Percentiles rank a stretch among this genome's conserved stretches.
These are phyloP conservation scores for Epichloe uncinata DNA, from an alignment of 2,329 filamentous ascomycete species.

Conservation along the genomic window DNA sequence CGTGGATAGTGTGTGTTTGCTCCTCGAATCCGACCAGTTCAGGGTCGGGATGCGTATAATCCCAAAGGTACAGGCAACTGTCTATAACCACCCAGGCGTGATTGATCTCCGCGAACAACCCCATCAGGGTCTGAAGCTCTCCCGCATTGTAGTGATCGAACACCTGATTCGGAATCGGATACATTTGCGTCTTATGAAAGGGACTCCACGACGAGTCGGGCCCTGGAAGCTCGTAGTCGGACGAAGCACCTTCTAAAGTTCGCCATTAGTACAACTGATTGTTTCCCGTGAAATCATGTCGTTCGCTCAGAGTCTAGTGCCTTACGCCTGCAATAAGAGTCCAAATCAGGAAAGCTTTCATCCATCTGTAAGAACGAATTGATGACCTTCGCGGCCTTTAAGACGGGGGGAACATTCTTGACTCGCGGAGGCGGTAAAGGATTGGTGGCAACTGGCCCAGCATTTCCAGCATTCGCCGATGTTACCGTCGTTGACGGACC, in stretches of 20 bases:
- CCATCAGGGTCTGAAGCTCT: constrained; percentile 84
- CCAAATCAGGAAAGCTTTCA: constrained; percentile 73
- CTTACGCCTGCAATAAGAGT: constrained; percentile 80
- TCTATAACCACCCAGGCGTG: constrained; percentile 95
- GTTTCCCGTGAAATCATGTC: not conserved
- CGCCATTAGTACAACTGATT: constrained; percentile 12
- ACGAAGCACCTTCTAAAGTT: constrained; percentile 65
- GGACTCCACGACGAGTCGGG: constrained; percentile 64
- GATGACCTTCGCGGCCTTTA: constrained; percentile 71
- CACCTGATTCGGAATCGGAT: constrained; percentile 81
- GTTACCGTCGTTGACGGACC: constrained; percentile 9
- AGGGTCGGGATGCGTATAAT: constrained; percentile 86
- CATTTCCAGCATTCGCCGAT: constrained; percentile 14
- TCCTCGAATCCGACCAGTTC: constrained; percentile 89
- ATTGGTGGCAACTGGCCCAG: constrained; percentile 17
- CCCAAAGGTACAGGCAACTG: constrained; percentile 93
- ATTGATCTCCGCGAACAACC: constrained; percentile 84
- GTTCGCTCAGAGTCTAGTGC: constrained; percentile 11
- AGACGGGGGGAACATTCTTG: constrained; percentile 53
- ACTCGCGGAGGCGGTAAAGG: constrained; percentile 30
- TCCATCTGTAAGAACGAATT: constrained; percentile 67
- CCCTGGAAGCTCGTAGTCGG: constrained; percentile 72
- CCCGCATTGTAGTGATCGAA: constrained; percentile 86
- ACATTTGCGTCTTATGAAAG: constrained; percentile 75
- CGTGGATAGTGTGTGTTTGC: constrained; percentile 73